A percentile compares a stretch with the other conserved stretches of the same genome.
phyloP scores from a whole-genome alignment of 2,329 filamentous ascomycete species.

The Paracoccidioides brasiliensis region DNA sequence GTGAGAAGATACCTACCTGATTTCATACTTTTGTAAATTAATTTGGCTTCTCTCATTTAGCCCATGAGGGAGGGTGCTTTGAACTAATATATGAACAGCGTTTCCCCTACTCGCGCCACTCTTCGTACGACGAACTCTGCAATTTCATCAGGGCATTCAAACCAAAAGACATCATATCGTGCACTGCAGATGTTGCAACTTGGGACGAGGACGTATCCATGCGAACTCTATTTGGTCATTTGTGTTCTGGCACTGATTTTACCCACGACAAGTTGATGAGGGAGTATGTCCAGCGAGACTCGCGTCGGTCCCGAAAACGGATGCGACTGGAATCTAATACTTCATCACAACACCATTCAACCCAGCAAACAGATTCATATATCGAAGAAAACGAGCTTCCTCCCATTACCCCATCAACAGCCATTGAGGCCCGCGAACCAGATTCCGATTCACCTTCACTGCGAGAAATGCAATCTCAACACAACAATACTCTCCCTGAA shows the following conservation, averaged over 20 bases:
- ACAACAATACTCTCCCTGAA: background rate
- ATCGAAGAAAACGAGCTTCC: conserved; percentile 1
- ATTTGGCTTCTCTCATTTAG: background rate
- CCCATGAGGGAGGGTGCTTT: background rate
- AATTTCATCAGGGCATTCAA: conserved; percentile 53
- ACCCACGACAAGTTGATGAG: conserved; percentile 52
- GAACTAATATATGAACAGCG: conserved; percentile 20
- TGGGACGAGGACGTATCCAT: conserved; percentile 58
- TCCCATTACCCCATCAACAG: background rate
- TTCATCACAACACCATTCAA: conserved; percentile 6
- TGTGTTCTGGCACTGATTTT: conserved; percentile 51
- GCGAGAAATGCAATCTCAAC: background rate
- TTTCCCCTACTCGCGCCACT: conserved; percentile 84
- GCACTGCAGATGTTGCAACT: conserved; percentile 51
- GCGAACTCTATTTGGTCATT: conserved; percentile 53
- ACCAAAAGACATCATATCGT: conserved; percentile 69
- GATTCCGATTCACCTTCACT: background rate
- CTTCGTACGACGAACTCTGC: conserved; percentile 69
- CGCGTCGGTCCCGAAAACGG: conserved; percentile 8
- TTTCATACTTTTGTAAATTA: background rate
- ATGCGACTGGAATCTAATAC: conserved; percentile 4
- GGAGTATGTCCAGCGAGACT: conserved; percentile 15
- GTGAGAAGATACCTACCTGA: conserved; percentile 16
- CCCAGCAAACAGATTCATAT: conserved; percentile 5
- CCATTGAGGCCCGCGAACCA: background rate